Evolutionary conservation across 306 rosid genomes (phyloP), one percentile per base, ranked within the genome.

Genomic region (Glycine soja): DNA sequence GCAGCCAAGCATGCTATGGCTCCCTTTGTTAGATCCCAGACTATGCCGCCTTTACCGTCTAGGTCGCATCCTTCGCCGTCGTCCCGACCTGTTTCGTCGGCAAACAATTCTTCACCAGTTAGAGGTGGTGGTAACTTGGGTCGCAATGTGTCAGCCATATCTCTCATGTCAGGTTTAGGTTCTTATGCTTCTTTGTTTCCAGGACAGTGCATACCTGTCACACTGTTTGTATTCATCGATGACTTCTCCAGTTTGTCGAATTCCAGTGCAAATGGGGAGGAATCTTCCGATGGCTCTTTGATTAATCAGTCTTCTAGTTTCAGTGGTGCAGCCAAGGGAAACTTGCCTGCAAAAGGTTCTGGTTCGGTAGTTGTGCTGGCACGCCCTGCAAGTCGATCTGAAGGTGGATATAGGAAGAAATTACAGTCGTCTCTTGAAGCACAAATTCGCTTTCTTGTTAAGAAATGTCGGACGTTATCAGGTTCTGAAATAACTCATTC

Each of bases 181-280:
- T 95, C 98, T 74, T 87, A 90, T 88, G 71, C 97, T 85, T 91
- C 97, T 83, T 87, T 92, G 91, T 92, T 92, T 88, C 98, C 97
- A 42, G 98, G 98, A 82, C 97, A 89, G 82, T 92, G 98, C 84
- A 92, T 89, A 54, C 97, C 97, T 64, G 98, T 95, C 82, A 83
- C 85, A 74, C 82, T 95, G 80, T 92, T 95, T 88, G 95, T 89
- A 76, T 90, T 92, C 47, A 40, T 92, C 11, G 97, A 89, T 73
- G 97, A 95, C 80, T 90, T 92, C 90, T 92, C 87, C 47, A 87
- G 84, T 82, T 78, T 78, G 70, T 70, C 86, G 4, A 86, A 76
- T 85, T 76, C 92, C 46, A 70, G 85, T 77, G 69, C 84, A 15
- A 91, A 76, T 78, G 83, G 84, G 84, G 97, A 91, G 74, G 97